Evolutionary conservation across 768 basidiomycete genomes (phyloP), one percentile per base, ranked within the genome.

Genomic region (Mycena indigotica): DNA sequence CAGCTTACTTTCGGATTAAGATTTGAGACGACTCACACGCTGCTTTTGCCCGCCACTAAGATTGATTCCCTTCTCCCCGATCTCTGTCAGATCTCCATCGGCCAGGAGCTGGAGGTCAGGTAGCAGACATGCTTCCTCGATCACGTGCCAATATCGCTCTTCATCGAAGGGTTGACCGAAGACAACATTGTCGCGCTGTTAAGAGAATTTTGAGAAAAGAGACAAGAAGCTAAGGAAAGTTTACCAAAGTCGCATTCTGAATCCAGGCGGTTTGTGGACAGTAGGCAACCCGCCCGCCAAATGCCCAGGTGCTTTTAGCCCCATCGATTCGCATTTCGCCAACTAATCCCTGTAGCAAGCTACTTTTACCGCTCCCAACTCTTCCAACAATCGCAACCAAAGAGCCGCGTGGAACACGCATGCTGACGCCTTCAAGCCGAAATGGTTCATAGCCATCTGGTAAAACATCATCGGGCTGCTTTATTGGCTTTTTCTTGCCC

Each of bases 251-350:
- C 0, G 83, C 80, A 66, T 88, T 89, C 69, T 89, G 87, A 45
- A 91, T 89, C 88, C 88, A 91, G 2, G 88, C 85, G 1, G 79
- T 80, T 69, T 91, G 89, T 21, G 87, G 80, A 66, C 86, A 87
- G 67, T 89, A 91, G 8, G 81, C 86, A 16, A 89, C 77, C 5
- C 74, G 70, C 0, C 88, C 88, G 10, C 88, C 84, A 63, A 89
- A 84, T 0, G 74, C 68, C 29, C 86, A 80, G 12, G 6, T 10
- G 4, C 46, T 13, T 15, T 69, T 64, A 0, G 88, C 89, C 10
- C 70, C 67, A 1, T 75, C 63, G 56, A 74, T 77, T 17, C 81
- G 77, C 88, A 91, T 90, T 70, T 89, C 89, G 4, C 88, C 87
- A 40, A 89, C 80, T n/a, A 90, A 72, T 3, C 84, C 86, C 64